A percentile compares a stretch with the other conserved stretches of the same genome.
These are phyloP conservation scores for Hypoxylon lienhwacheense DNA, from an alignment of 495 filamentous ascomycete species.

Conservation along the genomic window DNA sequence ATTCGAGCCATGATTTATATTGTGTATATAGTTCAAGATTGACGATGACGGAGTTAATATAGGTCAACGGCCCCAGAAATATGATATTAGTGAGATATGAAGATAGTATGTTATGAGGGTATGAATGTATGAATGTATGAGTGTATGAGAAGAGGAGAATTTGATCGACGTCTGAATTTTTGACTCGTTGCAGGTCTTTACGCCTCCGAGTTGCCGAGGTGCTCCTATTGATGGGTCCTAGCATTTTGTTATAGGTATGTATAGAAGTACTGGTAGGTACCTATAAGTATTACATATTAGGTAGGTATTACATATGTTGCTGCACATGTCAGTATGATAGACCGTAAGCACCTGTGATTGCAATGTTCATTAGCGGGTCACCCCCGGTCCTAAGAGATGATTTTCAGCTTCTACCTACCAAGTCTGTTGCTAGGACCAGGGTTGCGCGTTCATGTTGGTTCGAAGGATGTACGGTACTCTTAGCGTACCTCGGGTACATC, in stretches of 20 bases:
- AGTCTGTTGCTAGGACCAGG: too few species aligned
- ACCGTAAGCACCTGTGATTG: too few species aligned
- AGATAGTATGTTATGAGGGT: neutral
- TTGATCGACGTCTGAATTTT: conserved; percentile 3
- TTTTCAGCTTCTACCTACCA: too few species aligned
- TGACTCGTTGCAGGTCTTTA: conserved; percentile 2
- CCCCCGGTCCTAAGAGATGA: too few species aligned
- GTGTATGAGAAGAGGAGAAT: conserved; percentile 3
- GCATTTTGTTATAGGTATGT: neutral
- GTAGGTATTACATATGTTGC: conserved; percentile 3
- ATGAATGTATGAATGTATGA: neutral
- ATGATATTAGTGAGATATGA: neutral
- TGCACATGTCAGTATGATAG: conserved; percentile 3
- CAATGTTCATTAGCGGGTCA: too few species aligned
- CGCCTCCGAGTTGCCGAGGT: conserved; percentile 21
- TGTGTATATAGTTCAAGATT: neutral
- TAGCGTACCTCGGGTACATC: too few species aligned
- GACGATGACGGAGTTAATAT: neutral
- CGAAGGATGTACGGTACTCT: too few species aligned
- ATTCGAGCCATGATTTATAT: conserved; percentile 22
- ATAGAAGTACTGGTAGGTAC: too few species aligned
- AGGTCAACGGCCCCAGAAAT: neutral
- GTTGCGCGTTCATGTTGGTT: too few species aligned
- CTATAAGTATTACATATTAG: too few species aligned
- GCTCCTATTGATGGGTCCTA: conserved; percentile 3